These are phyloP conservation scores for Cyberlindnera mycetangii DNA, from an alignment of 805 yeast genomes.

Conservation along the genomic window DNA sequence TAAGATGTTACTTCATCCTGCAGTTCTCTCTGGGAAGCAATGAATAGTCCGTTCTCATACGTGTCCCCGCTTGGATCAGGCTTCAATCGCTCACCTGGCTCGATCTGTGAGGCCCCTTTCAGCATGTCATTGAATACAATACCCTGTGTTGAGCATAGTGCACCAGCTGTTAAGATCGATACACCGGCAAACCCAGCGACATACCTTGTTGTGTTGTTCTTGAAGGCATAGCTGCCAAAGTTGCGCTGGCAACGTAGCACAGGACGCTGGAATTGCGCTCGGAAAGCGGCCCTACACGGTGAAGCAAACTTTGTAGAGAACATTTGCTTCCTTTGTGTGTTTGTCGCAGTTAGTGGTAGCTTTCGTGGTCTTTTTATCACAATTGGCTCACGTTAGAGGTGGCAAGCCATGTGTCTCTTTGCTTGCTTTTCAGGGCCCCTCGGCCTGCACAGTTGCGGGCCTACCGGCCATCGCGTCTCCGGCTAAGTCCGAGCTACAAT, in stretches of 20 bases:
- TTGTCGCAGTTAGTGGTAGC: not conserved
- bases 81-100: conserved; percentile 15
- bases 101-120: conserved; percentile 12
- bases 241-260: not conserved
- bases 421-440: too few relatives aligned
- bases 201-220: not conserved
- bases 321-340: not conserved
- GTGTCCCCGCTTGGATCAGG: conserved; percentile 56
- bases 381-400: too few relatives aligned
- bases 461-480: too few relatives aligned
- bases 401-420: too few relatives aligned
- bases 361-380: not conserved
- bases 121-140: conserved; percentile 11
- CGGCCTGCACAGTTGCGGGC: too few relatives aligned
- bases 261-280: conserved; percentile 1
- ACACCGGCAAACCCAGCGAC: not conserved
- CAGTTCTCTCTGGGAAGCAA: conserved; percentile 57
- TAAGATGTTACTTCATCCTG: conserved; percentile 34
- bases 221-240: not conserved
- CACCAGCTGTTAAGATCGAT: not conserved
- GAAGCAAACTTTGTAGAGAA: not conserved
- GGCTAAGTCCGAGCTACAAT: too few relatives aligned
- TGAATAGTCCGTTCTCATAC: conserved; percentile 62
- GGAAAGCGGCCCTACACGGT: not conserved
- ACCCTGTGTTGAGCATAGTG: not conserved